Evolutionary conservation across 2,329 filamentous ascomycete genomes (phyloP).

Genomic region (Pezicula carpinea): DNA sequence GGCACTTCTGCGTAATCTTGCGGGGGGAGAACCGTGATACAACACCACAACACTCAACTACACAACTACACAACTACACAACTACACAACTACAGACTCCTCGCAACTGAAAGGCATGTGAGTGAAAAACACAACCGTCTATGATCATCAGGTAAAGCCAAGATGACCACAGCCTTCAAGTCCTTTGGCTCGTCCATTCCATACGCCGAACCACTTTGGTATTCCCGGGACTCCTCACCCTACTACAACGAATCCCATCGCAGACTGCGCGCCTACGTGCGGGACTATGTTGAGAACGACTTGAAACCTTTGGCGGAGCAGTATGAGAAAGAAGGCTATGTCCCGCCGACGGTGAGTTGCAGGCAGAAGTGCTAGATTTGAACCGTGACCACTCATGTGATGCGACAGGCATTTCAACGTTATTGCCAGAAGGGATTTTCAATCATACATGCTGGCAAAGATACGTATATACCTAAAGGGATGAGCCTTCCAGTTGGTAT

Average conservation of each 20-base stretch:
- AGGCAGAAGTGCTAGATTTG: conserved; percentile 12
- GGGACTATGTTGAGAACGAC: conserved; percentile 54
- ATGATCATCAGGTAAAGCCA: too few species aligned
- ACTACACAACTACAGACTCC: too few species aligned
- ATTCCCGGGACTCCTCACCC: conserved; percentile 33
- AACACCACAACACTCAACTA: too few species aligned
- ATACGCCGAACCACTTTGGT: conserved; percentile 30
- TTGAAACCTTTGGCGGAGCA: conserved; percentile 55
- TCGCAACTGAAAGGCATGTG: too few species aligned
- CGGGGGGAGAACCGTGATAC: too few species aligned
- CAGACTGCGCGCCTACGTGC: conserved; percentile 49
- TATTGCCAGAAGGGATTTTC: conserved; percentile 26
- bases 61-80: too few species aligned
- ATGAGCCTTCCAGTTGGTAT: conserved; percentile 40
- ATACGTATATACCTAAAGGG: conserved; percentile 24
- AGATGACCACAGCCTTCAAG: conserved; percentile 1
- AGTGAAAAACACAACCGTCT: too few species aligned
- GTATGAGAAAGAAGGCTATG: conserved; percentile 56
- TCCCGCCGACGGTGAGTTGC: conserved; percentile 37
- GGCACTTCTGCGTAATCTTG: too few species aligned
- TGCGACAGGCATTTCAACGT: conserved; percentile 18
- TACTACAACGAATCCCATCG: conserved; percentile 62
- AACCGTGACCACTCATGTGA: too few species aligned
- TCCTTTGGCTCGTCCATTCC: conserved; percentile 24
- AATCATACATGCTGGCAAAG: too few species aligned